Evolutionary conservation across 768 basidiomycete species (phyloP), one percentile per base, ranked within the genome.

Genomic region (Mycena floridula): DNA sequence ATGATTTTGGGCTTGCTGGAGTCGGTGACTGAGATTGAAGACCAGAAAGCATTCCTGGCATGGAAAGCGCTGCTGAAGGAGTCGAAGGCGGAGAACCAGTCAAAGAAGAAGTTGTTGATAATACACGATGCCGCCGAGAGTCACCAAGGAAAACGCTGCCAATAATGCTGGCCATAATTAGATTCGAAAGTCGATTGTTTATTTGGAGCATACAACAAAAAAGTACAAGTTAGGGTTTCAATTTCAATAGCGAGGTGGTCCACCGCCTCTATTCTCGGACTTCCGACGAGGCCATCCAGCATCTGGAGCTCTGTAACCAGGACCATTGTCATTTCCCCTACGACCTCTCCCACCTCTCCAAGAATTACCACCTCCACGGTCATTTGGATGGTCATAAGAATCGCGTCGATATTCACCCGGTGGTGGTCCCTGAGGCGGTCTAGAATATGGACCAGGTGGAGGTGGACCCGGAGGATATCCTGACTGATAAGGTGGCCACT

Each of bases 91-190:
- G 56, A 37, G 32, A 53, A 48, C 46, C 50, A 45, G 42, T 54
- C 40, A 67, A 71, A 26, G 71, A 72, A 23, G 67, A 69, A n/a
- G n/a, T n/a, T 27, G 67, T 75, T 28, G 76, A 77, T 11, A 85
- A 61, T 32, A 82, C 63, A 32, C 85, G 79, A 52, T 74, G 72
- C 50, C 84, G 81, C 57, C 79, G 77, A 7, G 79, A 61, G 66
- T 90, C 89, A 45, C 88, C 89, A 43, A 90, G 72, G 62, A 90
- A 90, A 20, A 85, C 87, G 55, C 84, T 86, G 40, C 88, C 86
- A 43, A 89, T 35, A 7, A 35, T 35, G 7, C 32, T 35, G 3
- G 32, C 18, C 32, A 35, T 35, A 18, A 7, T 35, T 4, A 35
- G 18, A 35, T 13, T 13, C 13, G 18, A 35, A 35, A 7, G 13